Base-by-base conservation (phyloP, 2,329 filamentous ascomycete genomes). In the Fusarium irregulare region DNA sequence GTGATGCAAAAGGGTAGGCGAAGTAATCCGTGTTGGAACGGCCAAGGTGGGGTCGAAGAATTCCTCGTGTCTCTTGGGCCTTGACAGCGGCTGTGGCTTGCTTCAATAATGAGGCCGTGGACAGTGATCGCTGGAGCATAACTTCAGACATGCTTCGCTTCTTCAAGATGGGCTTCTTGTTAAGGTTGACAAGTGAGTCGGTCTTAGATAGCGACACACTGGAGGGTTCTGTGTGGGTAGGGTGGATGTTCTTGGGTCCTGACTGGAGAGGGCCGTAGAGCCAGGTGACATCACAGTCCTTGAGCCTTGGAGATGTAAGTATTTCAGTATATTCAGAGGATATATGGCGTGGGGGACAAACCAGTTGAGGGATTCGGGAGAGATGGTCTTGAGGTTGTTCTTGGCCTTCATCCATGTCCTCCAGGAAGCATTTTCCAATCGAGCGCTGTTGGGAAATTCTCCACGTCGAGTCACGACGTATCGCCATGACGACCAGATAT, bases 231-330 rank as follows among this genome's bases (percentile, higher is more conserved):
- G 80, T 81, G 55, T 82, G 80, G 8, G 83, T 76, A 74, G 84
- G 65, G 60, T 88, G 84, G 14, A 88, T 78, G 27, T 85, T 87
- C 57, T 85, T 87, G 6, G 85, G 83, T 23, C 91, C 91, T 2
- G 91, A 91, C 78, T 97, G 95, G 50, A 98, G 81, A 14, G 96
- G 96, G 0, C 96, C 96, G 76, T 98, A 99, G 2, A 99, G 85
- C 96, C 95, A 99, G 47, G 95, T 98, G 32, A 98, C 94, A 80
- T 99, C 95, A 78, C 92, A 96, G 75, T 98, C 96, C 79, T 98
- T 99, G 64, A 98, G 85, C 94, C 94, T 97, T 75, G 48, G 37
- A 41, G 16, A 46, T 51, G 75, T 83, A 75, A 82, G 76, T 64
- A 70, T 61, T 60, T 49, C 12, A 25, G 23, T 56, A 30, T n/a